These are phyloP conservation scores for Dictyostelium intermedium DNA, from an alignment of 78 protist species.

Conservation along the genomic window DNA sequence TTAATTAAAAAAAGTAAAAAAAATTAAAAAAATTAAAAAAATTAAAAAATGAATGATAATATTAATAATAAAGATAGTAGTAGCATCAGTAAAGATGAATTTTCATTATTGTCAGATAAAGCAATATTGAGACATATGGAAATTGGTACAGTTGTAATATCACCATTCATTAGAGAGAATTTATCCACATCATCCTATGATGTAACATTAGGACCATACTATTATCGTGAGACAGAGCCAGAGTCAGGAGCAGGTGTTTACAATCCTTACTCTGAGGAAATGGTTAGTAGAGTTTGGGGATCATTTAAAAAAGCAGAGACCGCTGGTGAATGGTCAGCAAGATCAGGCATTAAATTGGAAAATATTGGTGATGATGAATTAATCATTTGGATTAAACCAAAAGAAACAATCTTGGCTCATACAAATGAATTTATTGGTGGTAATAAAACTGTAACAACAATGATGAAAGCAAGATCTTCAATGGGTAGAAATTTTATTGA, in stretches of 20 bases:
- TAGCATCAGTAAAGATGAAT: neutral
- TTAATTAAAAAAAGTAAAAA: too few relatives aligned
- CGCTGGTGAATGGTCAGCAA: slow-evolving; percentile 13
- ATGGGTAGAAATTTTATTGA: slow-evolving; percentile 83
- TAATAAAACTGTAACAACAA: slow-evolving; percentile 66
- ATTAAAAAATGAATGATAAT: neutral
- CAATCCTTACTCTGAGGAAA: slow-evolving; percentile 70
- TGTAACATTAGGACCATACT: slow-evolving; percentile 79
- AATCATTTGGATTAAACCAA: slow-evolving; percentile 79
- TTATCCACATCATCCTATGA: slow-evolving; percentile 73
- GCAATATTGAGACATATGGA: slow-evolving; percentile 56
- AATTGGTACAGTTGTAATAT: slow-evolving; percentile 13
- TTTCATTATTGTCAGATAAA: slow-evolving; percentile 59
- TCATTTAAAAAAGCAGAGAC: slow-evolving; percentile 47
- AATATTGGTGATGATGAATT: slow-evolving; percentile 54
- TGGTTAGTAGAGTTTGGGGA: slow-evolving; percentile 81
- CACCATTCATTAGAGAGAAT: slow-evolving; percentile 52
- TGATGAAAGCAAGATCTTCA: slow-evolving; percentile 85
- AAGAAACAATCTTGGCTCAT: slow-evolving; percentile 74
- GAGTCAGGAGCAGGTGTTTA: slow-evolving; percentile 70
- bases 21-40: too few relatives aligned
- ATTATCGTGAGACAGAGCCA: slow-evolving; percentile 47
- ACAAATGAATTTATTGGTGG: slow-evolving; percentile 84
- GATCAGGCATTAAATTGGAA: slow-evolving; percentile 52
- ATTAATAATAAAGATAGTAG: neutral